Evolutionary conservation across 129 eudicot genomes (phyloP).

Genomic region (Flaveria robusta): DNA sequence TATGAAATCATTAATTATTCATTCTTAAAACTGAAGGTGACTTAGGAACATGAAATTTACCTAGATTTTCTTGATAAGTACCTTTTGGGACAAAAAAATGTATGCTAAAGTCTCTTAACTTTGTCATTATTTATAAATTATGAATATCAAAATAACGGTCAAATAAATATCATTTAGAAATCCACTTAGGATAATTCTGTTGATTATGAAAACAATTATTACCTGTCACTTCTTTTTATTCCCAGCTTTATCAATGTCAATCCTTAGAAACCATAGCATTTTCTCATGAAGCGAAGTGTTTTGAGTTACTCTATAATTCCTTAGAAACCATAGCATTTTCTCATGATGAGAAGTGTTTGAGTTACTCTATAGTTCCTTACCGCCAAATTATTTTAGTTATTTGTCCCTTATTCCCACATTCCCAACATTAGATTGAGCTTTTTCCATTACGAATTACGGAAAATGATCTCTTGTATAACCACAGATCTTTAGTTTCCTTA

Average conservation of each 20-base stretch:
- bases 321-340: not conserved
- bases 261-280: not conserved
- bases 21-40: not conserved
- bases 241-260: conserved; percentile 3
- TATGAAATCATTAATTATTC: not conserved
- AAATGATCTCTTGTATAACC: not conserved
- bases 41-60: not conserved
- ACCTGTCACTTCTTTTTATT: conserved; percentile 1
- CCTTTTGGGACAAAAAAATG: not conserved
- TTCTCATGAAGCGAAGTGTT: not conserved
- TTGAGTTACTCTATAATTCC: not conserved
- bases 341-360: not conserved
- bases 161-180: not conserved
- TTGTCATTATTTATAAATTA: not conserved
- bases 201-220: not conserved
- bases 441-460: not conserved
- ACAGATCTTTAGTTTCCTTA: not conserved
- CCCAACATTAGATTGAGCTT: not conserved
- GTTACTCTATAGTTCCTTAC: not conserved
- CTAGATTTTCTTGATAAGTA: not conserved
- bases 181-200: not conserved
- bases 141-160: not conserved
- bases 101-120: conserved; percentile 2
- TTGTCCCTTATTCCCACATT: not conserved
- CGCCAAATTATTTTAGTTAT: not conserved